Evolutionary conservation across 2,329 filamentous ascomycete species (phyloP).

Genomic region (Calonectria crousiana): DNA sequence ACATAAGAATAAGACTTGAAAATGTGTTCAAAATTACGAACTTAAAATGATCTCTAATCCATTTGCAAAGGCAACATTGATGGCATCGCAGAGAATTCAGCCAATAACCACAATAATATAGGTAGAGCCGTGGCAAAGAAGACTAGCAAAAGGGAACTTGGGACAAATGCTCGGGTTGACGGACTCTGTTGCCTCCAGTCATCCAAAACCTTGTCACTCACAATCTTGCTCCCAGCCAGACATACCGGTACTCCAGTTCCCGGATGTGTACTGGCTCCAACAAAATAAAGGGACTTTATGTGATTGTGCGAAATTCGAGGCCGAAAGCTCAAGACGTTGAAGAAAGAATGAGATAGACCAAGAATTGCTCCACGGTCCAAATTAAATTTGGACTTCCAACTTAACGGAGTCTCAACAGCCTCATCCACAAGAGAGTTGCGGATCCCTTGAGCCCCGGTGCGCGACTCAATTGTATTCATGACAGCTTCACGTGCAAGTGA

Average conservation of each 20-base stretch:
- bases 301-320: slow-evolving; percentile 67
- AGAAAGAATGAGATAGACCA: slow-evolving; percentile 78
- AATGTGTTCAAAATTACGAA: no score
- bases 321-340: slow-evolving; percentile 77
- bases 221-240: not conserved
- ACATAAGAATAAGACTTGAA: no score
- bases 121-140: no score
- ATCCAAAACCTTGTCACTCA: not conserved
- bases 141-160: not conserved
- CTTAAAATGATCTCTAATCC: no score
- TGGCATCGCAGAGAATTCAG: no score
- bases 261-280: slow-evolving; percentile 81
- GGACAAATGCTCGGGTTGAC: not conserved
- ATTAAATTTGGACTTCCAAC: slow-evolving; percentile 78
- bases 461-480: slow-evolving; percentile 69
- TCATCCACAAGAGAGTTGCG: slow-evolving; percentile 62
- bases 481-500: slow-evolving; percentile 69
- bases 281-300: slow-evolving; percentile 72
- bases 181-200: not conserved
- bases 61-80: no score
- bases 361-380: slow-evolving; percentile 81
- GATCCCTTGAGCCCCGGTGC: slow-evolving; percentile 62
- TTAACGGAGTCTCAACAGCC: slow-evolving; percentile 72
- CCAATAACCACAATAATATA: no score
- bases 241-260: not conserved